Conservation (phyloP, 495 filamentous ascomycete species). For the Hypoxylon subgilvum region DNA sequence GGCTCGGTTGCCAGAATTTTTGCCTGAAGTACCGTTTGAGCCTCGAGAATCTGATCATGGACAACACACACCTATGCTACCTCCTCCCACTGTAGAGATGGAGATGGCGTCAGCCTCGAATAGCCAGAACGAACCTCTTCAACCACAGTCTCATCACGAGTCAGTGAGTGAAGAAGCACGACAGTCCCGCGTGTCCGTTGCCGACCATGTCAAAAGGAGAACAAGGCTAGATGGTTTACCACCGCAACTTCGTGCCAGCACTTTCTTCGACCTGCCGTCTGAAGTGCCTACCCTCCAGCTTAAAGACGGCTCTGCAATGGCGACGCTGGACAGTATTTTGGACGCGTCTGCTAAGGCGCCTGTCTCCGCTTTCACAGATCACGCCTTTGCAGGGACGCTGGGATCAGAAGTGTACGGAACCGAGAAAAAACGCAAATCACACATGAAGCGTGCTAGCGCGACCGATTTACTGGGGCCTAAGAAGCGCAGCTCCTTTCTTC, state of each 20-base stretch:
- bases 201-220: slow-evolving; percentile 45
- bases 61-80: slow-evolving; percentile 1
- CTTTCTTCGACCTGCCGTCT: slow-evolving; percentile 81
- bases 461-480: slow-evolving; percentile 37
- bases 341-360: slow-evolving; percentile 93
- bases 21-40: slow-evolving; percentile 41
- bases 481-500: slow-evolving; percentile 47
- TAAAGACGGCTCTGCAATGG: slow-evolving; percentile 81
- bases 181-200: slow-evolving; percentile 36
- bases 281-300: slow-evolving; percentile 64
- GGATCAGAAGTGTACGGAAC: slow-evolving; percentile 69
- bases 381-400: slow-evolving; percentile 78
- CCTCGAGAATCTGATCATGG: slow-evolving; percentile 32
- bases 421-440: slow-evolving; percentile 51
- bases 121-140: slow-evolving; percentile 2
- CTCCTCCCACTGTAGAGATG: neutral
- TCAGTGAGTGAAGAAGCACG: slow-evolving; percentile 18
- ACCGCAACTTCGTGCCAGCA: slow-evolving; percentile 85
- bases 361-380: slow-evolving; percentile 93
- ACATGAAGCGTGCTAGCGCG: slow-evolving; percentile 35
- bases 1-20: slow-evolving; percentile 56
- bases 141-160: neutral
- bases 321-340: slow-evolving; percentile 88
- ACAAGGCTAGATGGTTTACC: slow-evolving; percentile 65
- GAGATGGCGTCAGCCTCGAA: slow-evolving; percentile 3